phyloP scores from a whole-genome alignment of 2,329 filamentous ascomycete genomes.

The Epichloe coenophiala region DNA sequence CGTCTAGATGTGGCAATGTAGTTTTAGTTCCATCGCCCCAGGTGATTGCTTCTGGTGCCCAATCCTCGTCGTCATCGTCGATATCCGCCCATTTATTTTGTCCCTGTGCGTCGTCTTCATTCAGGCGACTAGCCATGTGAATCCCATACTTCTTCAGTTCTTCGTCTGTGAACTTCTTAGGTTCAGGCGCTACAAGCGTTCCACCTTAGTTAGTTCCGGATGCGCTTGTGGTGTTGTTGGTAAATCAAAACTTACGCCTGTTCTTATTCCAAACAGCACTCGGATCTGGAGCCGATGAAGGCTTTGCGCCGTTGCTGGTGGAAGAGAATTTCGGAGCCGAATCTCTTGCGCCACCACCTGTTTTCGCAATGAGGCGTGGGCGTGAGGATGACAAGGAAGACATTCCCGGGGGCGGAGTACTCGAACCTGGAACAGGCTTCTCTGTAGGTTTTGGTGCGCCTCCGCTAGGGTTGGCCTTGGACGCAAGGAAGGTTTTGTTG shows the following conservation, averaged over 20 bases:
- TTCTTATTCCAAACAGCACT: slow-evolving; percentile 84
- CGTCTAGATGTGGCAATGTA: slow-evolving; percentile 52
- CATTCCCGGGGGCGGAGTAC: slow-evolving; percentile 32
- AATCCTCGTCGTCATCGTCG: slow-evolving; percentile 78
- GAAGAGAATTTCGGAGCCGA: slow-evolving; percentile 29
- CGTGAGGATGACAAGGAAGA: slow-evolving; percentile 40
- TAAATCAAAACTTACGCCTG: slow-evolving; percentile 43
- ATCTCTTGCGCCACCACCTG: slow-evolving; percentile 46
- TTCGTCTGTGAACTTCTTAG: slow-evolving; percentile 75
- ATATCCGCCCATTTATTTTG: slow-evolving; percentile 84
- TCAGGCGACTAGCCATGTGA: slow-evolving; percentile 66
- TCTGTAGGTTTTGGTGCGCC: slow-evolving; percentile 36
- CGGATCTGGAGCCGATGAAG: slow-evolving; percentile 51
- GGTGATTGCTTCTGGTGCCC: slow-evolving; percentile 71
- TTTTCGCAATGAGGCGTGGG: slow-evolving; percentile 65
- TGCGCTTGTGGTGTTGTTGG: not conserved
- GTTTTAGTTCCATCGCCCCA: slow-evolving; percentile 85
- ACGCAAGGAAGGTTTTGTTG: slow-evolving; percentile 70
- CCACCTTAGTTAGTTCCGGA: slow-evolving; percentile 13
- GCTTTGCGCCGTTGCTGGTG: slow-evolving; percentile 42
- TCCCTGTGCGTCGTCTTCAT: slow-evolving; percentile 59
- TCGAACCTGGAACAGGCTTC: slow-evolving; percentile 33
- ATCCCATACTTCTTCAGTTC: slow-evolving; percentile 80
- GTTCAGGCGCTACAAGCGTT: slow-evolving; percentile 54
- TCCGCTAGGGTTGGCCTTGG: slow-evolving; percentile 42